Evolutionary conservation across 1,284 basidiomycete genomes (phyloP).

Genomic region (Rhodotorula sp.): DNA sequence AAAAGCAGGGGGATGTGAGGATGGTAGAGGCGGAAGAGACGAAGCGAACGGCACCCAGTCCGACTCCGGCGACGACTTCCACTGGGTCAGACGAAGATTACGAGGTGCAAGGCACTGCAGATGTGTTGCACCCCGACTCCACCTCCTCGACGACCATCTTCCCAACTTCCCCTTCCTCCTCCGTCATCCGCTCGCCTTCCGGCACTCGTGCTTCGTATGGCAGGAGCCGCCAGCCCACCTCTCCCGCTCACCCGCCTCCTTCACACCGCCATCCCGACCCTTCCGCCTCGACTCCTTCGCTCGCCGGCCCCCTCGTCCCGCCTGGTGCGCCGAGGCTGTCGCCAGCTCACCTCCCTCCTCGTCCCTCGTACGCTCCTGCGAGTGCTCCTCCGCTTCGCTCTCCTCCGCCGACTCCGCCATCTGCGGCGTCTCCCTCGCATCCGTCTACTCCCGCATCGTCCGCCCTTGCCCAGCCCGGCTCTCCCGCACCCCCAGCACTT

Average conservation of each 20-base stretch:
- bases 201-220: background rate
- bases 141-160: background rate
- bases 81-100: background rate
- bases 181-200: background rate
- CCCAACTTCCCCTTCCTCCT: background rate
- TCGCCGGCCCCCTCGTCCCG: background rate
- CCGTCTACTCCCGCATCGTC: background rate
- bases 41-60: background rate
- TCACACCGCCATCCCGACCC: background rate
- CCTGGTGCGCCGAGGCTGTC: conserved; percentile 14
- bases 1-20: background rate
- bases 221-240: background rate
- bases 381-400: too few species aligned
- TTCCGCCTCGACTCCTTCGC: background rate
- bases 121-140: background rate
- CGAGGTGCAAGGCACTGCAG: background rate
- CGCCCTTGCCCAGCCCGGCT: background rate
- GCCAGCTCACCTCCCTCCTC: conserved; percentile 18
- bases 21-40: background rate
- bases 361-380: background rate
- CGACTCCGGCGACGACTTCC: background rate
- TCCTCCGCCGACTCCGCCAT: background rate
- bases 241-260: background rate
- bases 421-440: background rate
- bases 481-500: background rate